Evolutionary conservation across 768 basidiomycete species (phyloP).

Genomic region (Kwoniella sp.): DNA sequence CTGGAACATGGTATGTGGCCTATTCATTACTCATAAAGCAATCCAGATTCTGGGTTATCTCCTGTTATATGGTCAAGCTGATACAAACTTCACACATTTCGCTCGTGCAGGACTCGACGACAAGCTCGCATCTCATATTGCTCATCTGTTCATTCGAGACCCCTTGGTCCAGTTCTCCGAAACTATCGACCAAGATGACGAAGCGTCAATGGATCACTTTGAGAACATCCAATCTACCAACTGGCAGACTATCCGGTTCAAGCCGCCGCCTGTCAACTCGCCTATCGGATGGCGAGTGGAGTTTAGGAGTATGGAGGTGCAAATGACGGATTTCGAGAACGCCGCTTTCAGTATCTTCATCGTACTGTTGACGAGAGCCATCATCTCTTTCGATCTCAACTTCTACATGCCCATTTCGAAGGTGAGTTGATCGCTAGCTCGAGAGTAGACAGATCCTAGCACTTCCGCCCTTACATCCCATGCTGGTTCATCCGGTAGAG

Average conservation of each 20-base stretch:
- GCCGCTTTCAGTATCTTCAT: constrained; percentile 94
- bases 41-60: background rate
- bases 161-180: constrained; percentile 94
- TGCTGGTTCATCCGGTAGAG: background rate
- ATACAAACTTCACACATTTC: background rate
- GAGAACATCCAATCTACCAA: constrained; percentile 99
- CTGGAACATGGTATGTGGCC: constrained; percentile 69
- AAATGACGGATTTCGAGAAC: constrained; percentile 98
- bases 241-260: constrained; percentile 98
- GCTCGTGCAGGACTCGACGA: constrained; percentile 72
- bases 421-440: constrained; percentile 59
- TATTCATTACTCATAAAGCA: background rate
- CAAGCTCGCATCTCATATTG: constrained; percentile 82
- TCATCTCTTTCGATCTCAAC: constrained; percentile 85
- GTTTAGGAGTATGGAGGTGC: constrained; percentile 98
- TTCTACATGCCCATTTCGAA: constrained; percentile 97
- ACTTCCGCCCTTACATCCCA: too few relatives aligned
- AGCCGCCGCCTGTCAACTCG: constrained; percentile 92
- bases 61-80: too few relatives aligned
- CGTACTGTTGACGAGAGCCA: constrained; percentile 89
- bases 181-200: constrained; percentile 88
- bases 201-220: constrained; percentile 86
- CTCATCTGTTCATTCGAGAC: constrained; percentile 96
- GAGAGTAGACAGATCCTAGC: too few relatives aligned
- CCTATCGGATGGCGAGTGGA: constrained; percentile 97